A percentile compares a stretch with the other conserved stretches of the same genome.
These are phyloP conservation scores for Phytophthora fragariaefolia DNA, from an alignment of 352 stramenopile species.

Conservation along the genomic window DNA sequence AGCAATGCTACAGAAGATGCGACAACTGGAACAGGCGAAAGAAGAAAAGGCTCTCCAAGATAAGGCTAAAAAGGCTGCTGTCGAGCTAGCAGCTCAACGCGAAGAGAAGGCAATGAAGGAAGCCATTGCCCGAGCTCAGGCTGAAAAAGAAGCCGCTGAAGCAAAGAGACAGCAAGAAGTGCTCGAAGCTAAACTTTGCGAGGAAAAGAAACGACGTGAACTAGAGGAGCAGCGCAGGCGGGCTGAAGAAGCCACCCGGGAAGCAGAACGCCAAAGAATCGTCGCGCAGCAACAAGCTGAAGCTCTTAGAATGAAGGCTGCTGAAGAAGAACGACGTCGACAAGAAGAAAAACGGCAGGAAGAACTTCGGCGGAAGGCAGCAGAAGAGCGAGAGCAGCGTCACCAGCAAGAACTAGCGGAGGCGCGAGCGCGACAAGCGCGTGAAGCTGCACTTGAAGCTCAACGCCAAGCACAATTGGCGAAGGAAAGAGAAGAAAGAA, in stretches of 20 bases:
- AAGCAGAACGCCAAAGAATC: constrained; percentile 41
- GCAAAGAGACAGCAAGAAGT: constrained; percentile 41
- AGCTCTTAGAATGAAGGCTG: constrained; percentile 37
- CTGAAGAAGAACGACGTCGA: constrained; percentile 49
- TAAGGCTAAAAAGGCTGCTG: constrained; percentile 46
- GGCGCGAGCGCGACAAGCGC: constrained; percentile 45
- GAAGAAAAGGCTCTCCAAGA: constrained; percentile 53
- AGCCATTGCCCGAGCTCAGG: constrained; percentile 35
- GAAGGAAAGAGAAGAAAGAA: constrained; percentile 46
- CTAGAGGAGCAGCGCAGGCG: constrained; percentile 47
- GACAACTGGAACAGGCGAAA: constrained; percentile 55
- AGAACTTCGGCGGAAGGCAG: constrained; percentile 42
- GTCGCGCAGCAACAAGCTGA: constrained; percentile 32
- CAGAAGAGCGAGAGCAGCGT: constrained; percentile 48
- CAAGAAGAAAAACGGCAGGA: constrained; percentile 45
- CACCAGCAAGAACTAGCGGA: constrained; percentile 54
- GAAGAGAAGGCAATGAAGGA: constrained; percentile 35
- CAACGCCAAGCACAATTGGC: constrained; percentile 56
- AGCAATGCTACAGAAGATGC: constrained; percentile 57
- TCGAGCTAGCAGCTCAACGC: constrained; percentile 30
- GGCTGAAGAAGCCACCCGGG: constrained; percentile 44
- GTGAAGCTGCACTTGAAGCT: constrained; percentile 55
- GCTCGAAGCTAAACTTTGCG: constrained; percentile 36
- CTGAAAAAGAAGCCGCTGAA: constrained; percentile 44
- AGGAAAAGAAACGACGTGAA: constrained; percentile 53